Evolutionary conservation across 108 stramenopile genomes (phyloP).

Genomic region (Skeletonema costatum): DNA sequence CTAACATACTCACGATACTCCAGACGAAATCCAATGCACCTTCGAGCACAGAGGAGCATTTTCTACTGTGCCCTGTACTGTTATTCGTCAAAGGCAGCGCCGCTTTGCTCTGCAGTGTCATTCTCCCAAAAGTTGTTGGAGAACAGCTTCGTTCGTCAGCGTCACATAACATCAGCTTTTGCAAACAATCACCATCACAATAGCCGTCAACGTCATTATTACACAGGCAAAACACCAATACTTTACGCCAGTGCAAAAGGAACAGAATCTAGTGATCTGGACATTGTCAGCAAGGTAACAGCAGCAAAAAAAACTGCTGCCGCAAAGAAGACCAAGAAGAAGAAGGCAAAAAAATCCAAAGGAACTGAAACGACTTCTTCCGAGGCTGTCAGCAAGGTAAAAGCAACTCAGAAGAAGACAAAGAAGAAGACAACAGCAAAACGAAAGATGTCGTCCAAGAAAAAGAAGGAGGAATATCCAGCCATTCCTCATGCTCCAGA

Average conservation of each 20-base stretch:
- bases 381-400: background rate
- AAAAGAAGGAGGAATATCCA: background rate
- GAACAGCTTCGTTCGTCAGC: background rate
- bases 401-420: background rate
- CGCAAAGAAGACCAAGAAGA: conserved; percentile 3
- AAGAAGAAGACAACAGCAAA: background rate
- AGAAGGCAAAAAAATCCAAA: background rate
- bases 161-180: background rate
- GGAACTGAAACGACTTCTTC: background rate
- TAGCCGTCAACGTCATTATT: background rate
- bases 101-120: background rate
- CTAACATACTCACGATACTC: no score
- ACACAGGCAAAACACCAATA: background rate
- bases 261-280: background rate
- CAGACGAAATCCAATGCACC: background rate
- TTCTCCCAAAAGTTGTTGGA: background rate
- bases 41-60: background rate
- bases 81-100: background rate
- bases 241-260: background rate
- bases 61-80: background rate
- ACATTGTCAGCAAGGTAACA: background rate
- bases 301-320: no score
- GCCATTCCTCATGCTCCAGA: conserved; percentile 30
- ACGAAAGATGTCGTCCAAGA: conserved; percentile 6
- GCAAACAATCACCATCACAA: background rate